Base-by-base conservation (phyloP, 202 grass and related monocot genomes). In the Cymbopogon flexuosus region DNA sequence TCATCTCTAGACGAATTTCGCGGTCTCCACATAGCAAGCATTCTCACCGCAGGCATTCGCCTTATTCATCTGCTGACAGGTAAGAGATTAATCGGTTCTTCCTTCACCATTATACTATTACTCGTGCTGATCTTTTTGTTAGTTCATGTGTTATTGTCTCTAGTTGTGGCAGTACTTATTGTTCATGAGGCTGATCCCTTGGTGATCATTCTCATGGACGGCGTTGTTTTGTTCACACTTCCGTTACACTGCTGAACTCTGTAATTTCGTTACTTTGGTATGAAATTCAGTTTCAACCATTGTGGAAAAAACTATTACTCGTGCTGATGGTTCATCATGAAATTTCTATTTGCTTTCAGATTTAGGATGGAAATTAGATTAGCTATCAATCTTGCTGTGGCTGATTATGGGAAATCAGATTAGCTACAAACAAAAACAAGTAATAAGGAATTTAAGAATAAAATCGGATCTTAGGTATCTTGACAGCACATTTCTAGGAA, bases 1-100 rank as follows among this genome's bases (percentile, higher is more conserved):
- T 95, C 79, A 95, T 95, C 90, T 99, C 96, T 93, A 99, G 96
- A 99, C 96, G 91, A 85, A 80, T 89, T 95, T 99, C 88, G 88
- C 90, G 90, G 90, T 96, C 96, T 91, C 96, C 96, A 89, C 84
- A 87, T 93, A 93, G 92, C 88, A 99, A 96, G 92, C 96, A 99
- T 87, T 93, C 92, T 88, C 96, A 99, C 83, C 84, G 79, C 84
- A 94, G 92, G 88, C 89, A 93, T 99, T 99, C 92, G 62, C 92
- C 96, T 87, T 89, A 98, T 89, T 93, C 92, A 89, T 92, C 88
- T 72, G 61, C 58, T 3, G 45, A 90, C 23, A 99, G 92, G 96
- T 99, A 95, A 85, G 84, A 70, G 82, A 79, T 87, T 84, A 85
- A 88, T 77, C 5, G 10, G 65, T 79, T 87, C 22, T 75, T 68